Percentiles rank a stretch among this genome's conserved stretches.
Evolutionary conservation across 768 basidiomycete species (phyloP).

Genomic region (Naganishia vishniacii): DNA sequence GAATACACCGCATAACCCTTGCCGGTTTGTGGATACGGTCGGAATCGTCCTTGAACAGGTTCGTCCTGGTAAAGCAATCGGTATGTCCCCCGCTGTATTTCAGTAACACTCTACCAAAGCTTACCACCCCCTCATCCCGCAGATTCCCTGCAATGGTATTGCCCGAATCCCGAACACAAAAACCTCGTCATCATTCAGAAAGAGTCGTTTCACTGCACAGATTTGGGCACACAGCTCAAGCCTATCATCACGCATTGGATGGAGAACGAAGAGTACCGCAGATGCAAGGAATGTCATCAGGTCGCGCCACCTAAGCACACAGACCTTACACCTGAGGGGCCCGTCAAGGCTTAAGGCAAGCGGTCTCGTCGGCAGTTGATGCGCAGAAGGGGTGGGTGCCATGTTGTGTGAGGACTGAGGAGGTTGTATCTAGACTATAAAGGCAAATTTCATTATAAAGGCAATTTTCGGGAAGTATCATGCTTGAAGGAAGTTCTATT

Average conservation of each 20-base stretch:
- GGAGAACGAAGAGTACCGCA: slow-evolving; percentile 59
- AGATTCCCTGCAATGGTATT: slow-evolving; percentile 95
- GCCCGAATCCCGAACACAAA: slow-evolving; percentile 58
- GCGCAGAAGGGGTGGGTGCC: too few species aligned
- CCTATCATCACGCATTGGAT: slow-evolving; percentile 85
- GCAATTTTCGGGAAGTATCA: too few species aligned
- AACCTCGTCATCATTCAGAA: slow-evolving; percentile 72
- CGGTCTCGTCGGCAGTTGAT: too few species aligned
- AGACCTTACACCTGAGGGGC: not conserved
- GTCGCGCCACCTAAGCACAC: slow-evolving; percentile 58
- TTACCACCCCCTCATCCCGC: slow-evolving; percentile 12
- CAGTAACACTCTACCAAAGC: not conserved
- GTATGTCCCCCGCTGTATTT: slow-evolving; percentile 51
- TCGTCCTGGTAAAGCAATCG: slow-evolving; percentile 66
- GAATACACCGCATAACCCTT: slow-evolving; percentile 94
- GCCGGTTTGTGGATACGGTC: slow-evolving; percentile 80
- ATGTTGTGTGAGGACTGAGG: not conserved
- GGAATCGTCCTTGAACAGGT: slow-evolving; percentile 86
- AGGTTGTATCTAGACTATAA: too few species aligned
- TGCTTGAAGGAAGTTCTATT: too few species aligned
- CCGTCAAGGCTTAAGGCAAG: not conserved
- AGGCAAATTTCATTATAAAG: too few species aligned
- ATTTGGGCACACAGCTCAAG: slow-evolving; percentile 89
- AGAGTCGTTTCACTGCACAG: slow-evolving; percentile 77
- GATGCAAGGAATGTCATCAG: slow-evolving; percentile 65